These are phyloP conservation scores for Leccinum uliginosum DNA, from an alignment of 768 basidiomycete genomes.

Conservation along the genomic window DNA sequence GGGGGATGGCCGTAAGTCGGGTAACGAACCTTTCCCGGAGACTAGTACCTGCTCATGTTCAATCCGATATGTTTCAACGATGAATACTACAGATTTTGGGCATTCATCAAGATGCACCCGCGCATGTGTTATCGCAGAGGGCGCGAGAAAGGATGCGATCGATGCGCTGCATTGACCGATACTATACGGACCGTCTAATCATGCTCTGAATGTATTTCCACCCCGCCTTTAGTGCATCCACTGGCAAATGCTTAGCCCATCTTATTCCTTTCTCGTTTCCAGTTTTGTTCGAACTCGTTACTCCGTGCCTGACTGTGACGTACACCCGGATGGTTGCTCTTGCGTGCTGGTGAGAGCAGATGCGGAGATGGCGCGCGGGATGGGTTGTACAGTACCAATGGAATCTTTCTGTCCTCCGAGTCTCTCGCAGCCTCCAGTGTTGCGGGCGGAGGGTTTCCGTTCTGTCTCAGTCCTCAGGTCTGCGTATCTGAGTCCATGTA, in stretches of 20 bases:
- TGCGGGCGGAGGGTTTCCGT: no score
- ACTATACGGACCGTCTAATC: conserved; percentile 74
- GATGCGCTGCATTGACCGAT: conserved; percentile 76
- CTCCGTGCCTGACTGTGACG: conserved; percentile 20
- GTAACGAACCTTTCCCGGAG: not conserved
- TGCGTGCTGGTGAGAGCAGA: conserved; percentile 62
- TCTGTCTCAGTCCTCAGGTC: no score
- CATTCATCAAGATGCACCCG: conserved; percentile 78
- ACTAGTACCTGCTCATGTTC: not conserved
- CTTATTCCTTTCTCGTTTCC: no score
- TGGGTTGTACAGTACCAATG: conserved; percentile 18
- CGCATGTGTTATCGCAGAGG: conserved; percentile 54
- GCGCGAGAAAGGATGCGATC: conserved; percentile 62
- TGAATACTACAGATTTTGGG: conserved; percentile 81
- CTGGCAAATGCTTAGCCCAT: conserved; percentile 45
- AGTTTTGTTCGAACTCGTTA: not conserved
- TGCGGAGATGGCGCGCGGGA: conserved; percentile 55
- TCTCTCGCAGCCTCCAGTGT: conserved; percentile 30
- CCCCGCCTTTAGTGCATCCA: conserved; percentile 75
- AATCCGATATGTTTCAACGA: conserved; percentile 56
- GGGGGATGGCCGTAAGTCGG: conserved; percentile 40
- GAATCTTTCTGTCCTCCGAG: not conserved
- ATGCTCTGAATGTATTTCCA: conserved; percentile 43
- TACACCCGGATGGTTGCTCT: conserved; percentile 60
- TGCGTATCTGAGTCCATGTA: no score